These are phyloP conservation scores for Mortierella sp. DNA, from an alignment of 371 early-diverging fungal species.

Conservation along the genomic window DNA sequence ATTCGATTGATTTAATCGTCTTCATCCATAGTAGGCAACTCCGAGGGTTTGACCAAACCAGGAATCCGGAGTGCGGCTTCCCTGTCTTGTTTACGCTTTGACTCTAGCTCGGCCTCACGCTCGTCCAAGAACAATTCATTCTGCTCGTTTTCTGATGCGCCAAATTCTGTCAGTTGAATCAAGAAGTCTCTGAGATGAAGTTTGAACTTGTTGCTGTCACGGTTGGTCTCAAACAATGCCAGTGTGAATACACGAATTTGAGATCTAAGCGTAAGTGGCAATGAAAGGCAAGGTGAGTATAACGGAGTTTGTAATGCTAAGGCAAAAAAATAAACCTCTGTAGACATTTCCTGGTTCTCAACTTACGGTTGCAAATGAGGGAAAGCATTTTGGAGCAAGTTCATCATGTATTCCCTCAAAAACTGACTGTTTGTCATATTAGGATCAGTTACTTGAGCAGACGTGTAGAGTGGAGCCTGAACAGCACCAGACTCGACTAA, in stretches of 20 bases:
- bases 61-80: slow-evolving; percentile 91
- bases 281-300: not conserved
- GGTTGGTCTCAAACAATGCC: slow-evolving; percentile 87
- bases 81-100: slow-evolving; percentile 82
- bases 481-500: slow-evolving; percentile 87
- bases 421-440: slow-evolving; percentile 82
- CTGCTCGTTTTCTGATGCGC: slow-evolving; percentile 67
- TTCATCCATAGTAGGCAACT: slow-evolving; percentile 81
- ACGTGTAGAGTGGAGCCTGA: slow-evolving; percentile 85
- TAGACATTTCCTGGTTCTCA: not conserved
- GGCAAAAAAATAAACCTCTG: not conserved
- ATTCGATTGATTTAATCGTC: slow-evolving; percentile 59
- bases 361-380: slow-evolving; percentile 88
- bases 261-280: slow-evolving; percentile 57
- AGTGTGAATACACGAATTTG: slow-evolving; percentile 91
- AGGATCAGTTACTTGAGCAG: slow-evolving; percentile 77
- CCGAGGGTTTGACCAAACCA: slow-evolving; percentile 97
- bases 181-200: slow-evolving; percentile 96
- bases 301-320: not conserved
- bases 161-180: slow-evolving; percentile 82
- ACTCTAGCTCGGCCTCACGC: slow-evolving; percentile 87
- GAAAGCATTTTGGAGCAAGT: slow-evolving; percentile 89
- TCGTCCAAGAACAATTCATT: slow-evolving; percentile 93
- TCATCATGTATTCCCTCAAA: slow-evolving; percentile 84
- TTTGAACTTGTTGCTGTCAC: slow-evolving; percentile 87